Percentiles rank a stretch among this genome's conserved stretches.
Conservation (phyloP, 495 filamentous ascomycete genomes). For the Evansstolkia leycettana region DNA sequence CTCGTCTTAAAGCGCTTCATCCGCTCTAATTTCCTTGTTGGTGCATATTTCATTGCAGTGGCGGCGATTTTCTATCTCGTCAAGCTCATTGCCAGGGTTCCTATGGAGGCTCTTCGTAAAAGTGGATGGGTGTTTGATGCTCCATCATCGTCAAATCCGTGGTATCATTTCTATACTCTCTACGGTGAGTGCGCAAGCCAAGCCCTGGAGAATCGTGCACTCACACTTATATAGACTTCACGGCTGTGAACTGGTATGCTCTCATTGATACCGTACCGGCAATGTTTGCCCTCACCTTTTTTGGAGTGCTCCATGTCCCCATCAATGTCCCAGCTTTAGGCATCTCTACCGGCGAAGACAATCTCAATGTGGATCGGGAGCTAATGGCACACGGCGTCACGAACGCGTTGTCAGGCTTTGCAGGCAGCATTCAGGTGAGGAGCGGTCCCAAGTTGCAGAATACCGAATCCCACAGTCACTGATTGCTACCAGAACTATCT, state of each 20-base stretch:
- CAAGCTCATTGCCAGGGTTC: constrained; percentile 47
- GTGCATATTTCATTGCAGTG: constrained; percentile 74
- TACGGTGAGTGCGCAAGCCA: constrained; percentile 49
- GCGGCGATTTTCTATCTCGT: constrained; percentile 75
- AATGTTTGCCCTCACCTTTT: constrained; percentile 96
- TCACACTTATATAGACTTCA: constrained; percentile 43
- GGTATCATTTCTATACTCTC: constrained; percentile 93
- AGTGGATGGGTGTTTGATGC: constrained; percentile 85
- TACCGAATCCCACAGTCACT: constrained; percentile 1
- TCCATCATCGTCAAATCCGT: constrained; percentile 72
- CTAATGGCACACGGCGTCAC: constrained; percentile 87
- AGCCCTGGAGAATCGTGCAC: constrained; percentile 2
- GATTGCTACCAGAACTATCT: constrained; percentile 59
- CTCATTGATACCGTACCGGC: constrained; percentile 72
- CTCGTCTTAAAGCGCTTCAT: constrained; percentile 61
- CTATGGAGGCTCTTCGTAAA: constrained; percentile 48
- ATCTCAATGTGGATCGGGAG: constrained; percentile 81
- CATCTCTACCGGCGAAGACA: constrained; percentile 79
- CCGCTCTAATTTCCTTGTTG: constrained; percentile 69
- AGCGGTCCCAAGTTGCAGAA: too few relatives aligned
- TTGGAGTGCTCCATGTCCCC: constrained; percentile 90
- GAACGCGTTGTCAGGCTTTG: constrained; percentile 75
- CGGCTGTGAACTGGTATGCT: constrained; percentile 66
- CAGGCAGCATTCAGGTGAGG: constrained; percentile 72
- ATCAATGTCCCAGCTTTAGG: constrained; percentile 94